A percentile compares a stretch with the other conserved stretches of the same genome.
Evolutionary conservation across 441 rosid genomes (phyloP).

Genomic region (Populus trichocarpa): DNA sequence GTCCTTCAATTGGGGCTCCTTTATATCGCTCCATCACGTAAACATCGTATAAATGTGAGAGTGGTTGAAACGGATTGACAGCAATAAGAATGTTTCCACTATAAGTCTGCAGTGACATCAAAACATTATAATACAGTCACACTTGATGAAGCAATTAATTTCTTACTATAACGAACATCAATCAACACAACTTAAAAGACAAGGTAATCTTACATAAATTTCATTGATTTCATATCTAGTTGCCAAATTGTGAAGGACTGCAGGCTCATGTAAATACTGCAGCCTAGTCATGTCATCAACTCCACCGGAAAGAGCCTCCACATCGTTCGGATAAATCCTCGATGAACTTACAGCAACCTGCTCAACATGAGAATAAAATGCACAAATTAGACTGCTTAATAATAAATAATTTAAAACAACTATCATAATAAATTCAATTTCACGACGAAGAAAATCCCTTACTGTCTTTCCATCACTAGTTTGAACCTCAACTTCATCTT

Average conservation of each 20-base stretch:
- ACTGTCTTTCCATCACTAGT: constrained; percentile 50
- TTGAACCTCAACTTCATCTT: constrained; percentile 62
- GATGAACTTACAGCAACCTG: constrained; percentile 60
- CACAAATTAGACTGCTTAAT: neutral
- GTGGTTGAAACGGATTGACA: constrained; percentile 16
- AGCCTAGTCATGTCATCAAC: constrained; percentile 92
- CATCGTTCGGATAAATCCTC: constrained; percentile 56
- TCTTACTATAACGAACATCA: constrained; percentile 24
- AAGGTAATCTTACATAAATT: constrained; percentile 68
- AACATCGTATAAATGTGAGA: constrained; percentile 50
- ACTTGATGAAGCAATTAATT: constrained; percentile 28
- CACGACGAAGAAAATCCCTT: constrained; percentile 5
- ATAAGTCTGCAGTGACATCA: too few relatives aligned
- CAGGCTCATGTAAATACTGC: constrained; percentile 83
- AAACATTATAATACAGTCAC: constrained; percentile 10
- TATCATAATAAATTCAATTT: neutral
- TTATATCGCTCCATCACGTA: constrained; percentile 34
- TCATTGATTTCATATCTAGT: constrained; percentile 55
- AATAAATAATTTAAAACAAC: neutral
- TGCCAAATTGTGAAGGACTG: constrained; percentile 68
- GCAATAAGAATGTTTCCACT: too few relatives aligned
- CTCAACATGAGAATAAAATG: constrained; percentile 5
- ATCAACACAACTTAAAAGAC: constrained; percentile 18
- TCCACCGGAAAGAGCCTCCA: constrained; percentile 66
- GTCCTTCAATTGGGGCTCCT: constrained; percentile 48